These are phyloP conservation scores for Eremothecium gossypii DNA, from an alignment of 1,139 yeast genomes.

Conservation along the genomic window DNA sequence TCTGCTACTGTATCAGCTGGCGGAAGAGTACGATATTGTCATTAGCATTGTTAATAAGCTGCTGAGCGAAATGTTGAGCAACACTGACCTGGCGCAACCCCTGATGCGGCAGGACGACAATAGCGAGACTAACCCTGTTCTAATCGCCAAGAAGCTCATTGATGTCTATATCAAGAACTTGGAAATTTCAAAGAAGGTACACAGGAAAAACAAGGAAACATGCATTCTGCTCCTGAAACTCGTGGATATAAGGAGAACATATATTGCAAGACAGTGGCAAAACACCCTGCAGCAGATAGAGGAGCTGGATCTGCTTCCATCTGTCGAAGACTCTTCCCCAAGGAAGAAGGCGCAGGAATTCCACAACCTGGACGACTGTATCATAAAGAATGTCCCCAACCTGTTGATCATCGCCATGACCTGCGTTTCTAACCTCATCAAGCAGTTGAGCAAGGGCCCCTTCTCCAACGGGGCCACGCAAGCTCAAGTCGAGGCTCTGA, in stretches of 20 bases:
- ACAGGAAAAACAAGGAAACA: slow-evolving; percentile 47
- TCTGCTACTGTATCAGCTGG: slow-evolving; percentile 71
- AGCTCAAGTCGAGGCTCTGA: slow-evolving; percentile 48
- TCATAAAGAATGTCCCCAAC: slow-evolving; percentile 73
- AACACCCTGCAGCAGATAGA: slow-evolving; percentile 49
- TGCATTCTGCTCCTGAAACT: slow-evolving; percentile 57
- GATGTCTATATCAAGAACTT: slow-evolving; percentile 39
- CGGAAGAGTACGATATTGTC: slow-evolving; percentile 86
- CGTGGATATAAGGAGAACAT: slow-evolving; percentile 57
- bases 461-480: slow-evolving; percentile 37
- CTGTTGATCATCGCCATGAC: slow-evolving; percentile 76
- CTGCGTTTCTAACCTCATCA: slow-evolving; percentile 55
- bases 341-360: slow-evolving; percentile 50
- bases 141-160: slow-evolving; percentile 51
- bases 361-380: slow-evolving; percentile 53
- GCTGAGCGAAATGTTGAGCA: slow-evolving; percentile 69
- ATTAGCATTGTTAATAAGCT: slow-evolving; percentile 64
- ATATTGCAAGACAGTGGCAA: slow-evolving; percentile 51
- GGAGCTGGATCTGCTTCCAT: slow-evolving; percentile 58
- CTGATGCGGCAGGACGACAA: slow-evolving; percentile 33
- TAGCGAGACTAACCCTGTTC: slow-evolving; percentile 36
- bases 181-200: slow-evolving; percentile 40
- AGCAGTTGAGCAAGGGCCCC: slow-evolving; percentile 40
- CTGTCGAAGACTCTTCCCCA: slow-evolving; percentile 37
- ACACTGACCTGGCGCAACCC: slow-evolving; percentile 64